Base-by-base conservation (phyloP, 2,329 filamentous ascomycete species). In the Aspergillus pseudoglaucus region DNA sequence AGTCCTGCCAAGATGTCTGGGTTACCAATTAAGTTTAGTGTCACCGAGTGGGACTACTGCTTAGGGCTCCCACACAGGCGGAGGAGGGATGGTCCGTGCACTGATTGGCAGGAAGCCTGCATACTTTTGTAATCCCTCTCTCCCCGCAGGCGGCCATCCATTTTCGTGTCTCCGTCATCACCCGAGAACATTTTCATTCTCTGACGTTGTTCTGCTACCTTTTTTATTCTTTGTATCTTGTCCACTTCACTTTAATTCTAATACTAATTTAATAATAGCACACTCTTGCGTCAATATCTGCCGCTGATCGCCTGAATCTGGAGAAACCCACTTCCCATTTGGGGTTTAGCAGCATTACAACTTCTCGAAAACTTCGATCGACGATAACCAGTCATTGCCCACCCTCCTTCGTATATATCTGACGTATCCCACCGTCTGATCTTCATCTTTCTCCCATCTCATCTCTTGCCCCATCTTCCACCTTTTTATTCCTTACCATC, bases 121-220 rank as follows among this genome's bases (percentile, higher is more conserved):
- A 25, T 35, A 30, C 25, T 30, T 27, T 12, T 30, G 37, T 41
- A 42, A 23, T 37, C 44, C 38, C 27, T 49, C 50, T 49, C 27
- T 47, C 55, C 57, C 52, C 37, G 37, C 37, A 20, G 15, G 10
- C 37, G 17, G 33, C 42, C 35, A 46, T 47, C 33, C 30, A 38
- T 48, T 46, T 40, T 42, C 52, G 42, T 48, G 47, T 20, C 45
- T 48, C 35, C 32, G 27, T 20, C 42, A 41, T 44, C 47, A 42
- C 53, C 52, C 47, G 55, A 53, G 55, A 53, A 47, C 39, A 49
- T 54, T 53, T 47, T 46, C 42, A 22, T 22, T 23, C 44, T 52
- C 46, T 51, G 48, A 55, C 48, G 47, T 55, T 51, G 50, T 49
- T 41, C 41, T 30, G 48, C 47, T 45, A 47, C n/a, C 44, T 55